Evolutionary conservation across 768 basidiomycete species (phyloP).

Genomic region (Solioccasus polychromus): DNA sequence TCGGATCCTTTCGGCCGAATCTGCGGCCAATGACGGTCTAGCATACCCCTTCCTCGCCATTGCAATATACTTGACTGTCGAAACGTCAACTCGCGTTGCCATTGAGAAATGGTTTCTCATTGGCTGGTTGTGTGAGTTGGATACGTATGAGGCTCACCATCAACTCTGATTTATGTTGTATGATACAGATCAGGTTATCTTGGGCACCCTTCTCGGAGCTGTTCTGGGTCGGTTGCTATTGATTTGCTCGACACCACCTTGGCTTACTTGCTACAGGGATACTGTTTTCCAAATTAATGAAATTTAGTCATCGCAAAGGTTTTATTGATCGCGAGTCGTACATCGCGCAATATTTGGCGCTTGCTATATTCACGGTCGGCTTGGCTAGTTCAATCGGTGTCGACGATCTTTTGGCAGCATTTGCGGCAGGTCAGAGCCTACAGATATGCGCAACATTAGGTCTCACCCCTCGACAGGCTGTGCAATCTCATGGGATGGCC

Average conservation of each 20-base stretch:
- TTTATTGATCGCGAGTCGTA: constrained; percentile 82
- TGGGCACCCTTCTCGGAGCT: constrained; percentile 71
- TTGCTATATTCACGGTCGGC: constrained; percentile 76
- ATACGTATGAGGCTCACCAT: neutral
- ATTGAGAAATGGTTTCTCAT: constrained; percentile 84
- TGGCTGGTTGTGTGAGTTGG: constrained; percentile 64
- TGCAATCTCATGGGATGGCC: constrained; percentile 90
- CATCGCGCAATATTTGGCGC: constrained; percentile 77
- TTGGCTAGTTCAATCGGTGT: constrained; percentile 75
- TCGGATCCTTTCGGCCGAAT: constrained; percentile 81
- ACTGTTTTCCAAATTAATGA: constrained; percentile 73
- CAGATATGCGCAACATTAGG: neutral
- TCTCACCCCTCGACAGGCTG: constrained; percentile 48
- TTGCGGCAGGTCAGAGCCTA: constrained; percentile 61
- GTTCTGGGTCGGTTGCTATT: constrained; percentile 37
- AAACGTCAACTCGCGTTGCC: constrained; percentile 57
- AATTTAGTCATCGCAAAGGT: constrained; percentile 55
- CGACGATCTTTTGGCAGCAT: constrained; percentile 88
- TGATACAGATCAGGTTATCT: constrained; percentile 70
- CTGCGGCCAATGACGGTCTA: constrained; percentile 93
- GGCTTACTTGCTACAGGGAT: constrained; percentile 42
- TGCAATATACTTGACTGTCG: constrained; percentile 80
- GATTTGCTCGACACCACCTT: neutral
- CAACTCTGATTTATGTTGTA: constrained; percentile 1
- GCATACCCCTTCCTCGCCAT: constrained; percentile 91